Conservation (phyloP, 306 rosid genomes). For the Ormosia semicastrata region DNA sequence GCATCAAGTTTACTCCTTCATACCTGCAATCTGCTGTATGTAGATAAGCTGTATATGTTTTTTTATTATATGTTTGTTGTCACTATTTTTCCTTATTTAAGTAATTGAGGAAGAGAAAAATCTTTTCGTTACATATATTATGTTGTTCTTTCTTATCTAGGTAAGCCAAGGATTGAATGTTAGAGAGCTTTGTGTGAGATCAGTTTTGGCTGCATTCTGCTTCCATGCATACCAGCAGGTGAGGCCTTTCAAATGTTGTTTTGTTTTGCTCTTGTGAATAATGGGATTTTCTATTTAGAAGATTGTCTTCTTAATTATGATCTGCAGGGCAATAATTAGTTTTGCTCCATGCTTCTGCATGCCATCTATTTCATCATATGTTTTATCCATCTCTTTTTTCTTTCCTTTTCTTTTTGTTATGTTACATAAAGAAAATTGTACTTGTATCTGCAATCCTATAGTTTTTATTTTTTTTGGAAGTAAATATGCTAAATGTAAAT, state of each 20-base stretch:
- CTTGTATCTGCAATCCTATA: background rate
- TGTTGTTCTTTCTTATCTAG: conserved; percentile 23
- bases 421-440: background rate
- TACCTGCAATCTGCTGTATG: conserved; percentile 66
- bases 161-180: conserved; percentile 67
- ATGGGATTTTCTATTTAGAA: background rate
- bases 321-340: background rate
- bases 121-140: background rate
- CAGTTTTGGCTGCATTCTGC: conserved; percentile 67
- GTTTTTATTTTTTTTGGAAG: too few relatives aligned
- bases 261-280: background rate
- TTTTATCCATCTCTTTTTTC: background rate
- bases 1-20: conserved; percentile 62
- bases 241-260: conserved; percentile 19
- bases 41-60: background rate
- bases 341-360: background rate
- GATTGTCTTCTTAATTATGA: background rate
- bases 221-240: conserved; percentile 81
- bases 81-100: background rate
- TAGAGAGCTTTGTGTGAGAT: conserved; percentile 55
- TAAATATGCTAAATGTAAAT: too few relatives aligned
- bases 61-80: background rate
- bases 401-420: background rate
- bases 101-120: conserved; percentile 8
- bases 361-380: too few relatives aligned